A percentile compares a stretch with the other conserved stretches of the same genome.
phyloP scores from a whole-genome alignment of 2,329 filamentous ascomycete genomes.

The Zarea fungicola region DNA sequence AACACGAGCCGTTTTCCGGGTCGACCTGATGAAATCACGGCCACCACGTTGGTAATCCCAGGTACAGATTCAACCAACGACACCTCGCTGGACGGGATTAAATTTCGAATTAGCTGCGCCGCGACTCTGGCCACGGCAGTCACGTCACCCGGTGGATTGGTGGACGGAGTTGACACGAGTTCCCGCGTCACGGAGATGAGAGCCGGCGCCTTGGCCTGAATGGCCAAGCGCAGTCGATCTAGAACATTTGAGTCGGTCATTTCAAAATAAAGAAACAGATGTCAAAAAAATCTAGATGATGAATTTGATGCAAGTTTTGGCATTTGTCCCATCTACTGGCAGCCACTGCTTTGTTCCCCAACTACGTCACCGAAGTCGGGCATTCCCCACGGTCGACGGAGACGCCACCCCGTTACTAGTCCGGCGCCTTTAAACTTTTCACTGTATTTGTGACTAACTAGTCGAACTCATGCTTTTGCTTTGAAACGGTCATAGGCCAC shows the following conservation, averaged over 20 bases:
- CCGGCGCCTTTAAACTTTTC: no score
- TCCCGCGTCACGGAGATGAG: not conserved
- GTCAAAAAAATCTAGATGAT: no score
- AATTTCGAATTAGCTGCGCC: constrained; percentile 7
- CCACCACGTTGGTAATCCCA: constrained; percentile 12
- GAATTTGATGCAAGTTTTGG: no score
- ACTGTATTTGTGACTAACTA: no score
- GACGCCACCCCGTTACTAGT: no score
- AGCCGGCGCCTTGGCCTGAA: not conserved
- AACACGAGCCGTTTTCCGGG: constrained; percentile 15
- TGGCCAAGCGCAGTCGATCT: not conserved
- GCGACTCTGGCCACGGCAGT: constrained; percentile 9
- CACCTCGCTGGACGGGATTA: constrained; percentile 12
- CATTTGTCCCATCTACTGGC: no score
- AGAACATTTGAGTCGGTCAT: not conserved
- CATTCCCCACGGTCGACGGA: no score
- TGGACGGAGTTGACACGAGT: constrained; percentile 5
- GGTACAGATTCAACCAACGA: constrained; percentile 10
- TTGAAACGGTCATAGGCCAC: constrained; percentile 16
- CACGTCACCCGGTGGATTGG: constrained; percentile 9
- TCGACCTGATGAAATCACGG: constrained; percentile 7
- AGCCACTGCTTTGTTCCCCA: no score
- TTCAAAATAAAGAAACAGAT: not conserved
- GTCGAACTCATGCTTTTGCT: not conserved
- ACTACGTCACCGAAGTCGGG: no score